Base-by-base conservation (phyloP, 208 protist species). In the Crithidia expoeki region DNA sequence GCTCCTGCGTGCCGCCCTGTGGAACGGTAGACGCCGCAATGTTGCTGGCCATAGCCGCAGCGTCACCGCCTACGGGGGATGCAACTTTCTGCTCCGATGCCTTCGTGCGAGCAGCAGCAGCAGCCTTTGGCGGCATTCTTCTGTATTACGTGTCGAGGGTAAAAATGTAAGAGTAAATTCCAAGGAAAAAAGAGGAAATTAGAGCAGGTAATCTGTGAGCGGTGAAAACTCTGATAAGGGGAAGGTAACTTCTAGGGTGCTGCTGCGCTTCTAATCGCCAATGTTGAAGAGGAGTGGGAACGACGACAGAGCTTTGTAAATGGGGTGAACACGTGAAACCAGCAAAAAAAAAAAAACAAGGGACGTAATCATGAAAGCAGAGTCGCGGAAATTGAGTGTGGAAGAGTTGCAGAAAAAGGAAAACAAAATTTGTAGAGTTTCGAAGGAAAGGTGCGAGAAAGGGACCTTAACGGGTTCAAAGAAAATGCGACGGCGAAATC, bases 1-100 rank as follows among this genome's bases (percentile, higher is more conserved):
- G 81, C 72, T 98, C 94, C 68, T 95, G 84, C 30, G 94, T 96
- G 25, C 85, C 88, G 23, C 72, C 73, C 36, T 68, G 61, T 25
- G 68, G 61, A 33, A 42, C 55, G 32, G 63, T 67, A 28, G 66
- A 60, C 25, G 65, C 49, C 23, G 30, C 34, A 33, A 63, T 19
- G 16, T 21, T 40, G 4, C 21, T 42, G 6, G 61, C 57, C 6
- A n/a, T 51, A 2, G 44, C 53, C 3, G 76, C 61, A 5, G 57
- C 28, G 4, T 42, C 46, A 14, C 2, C 30, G 17, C 46, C 32
- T n/a, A 42, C 60, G 53, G 61, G 50, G 57, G 68, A 66, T 1
- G 63, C 30, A n/a, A 36, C 33, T 21, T 73, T 66, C 55, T 42
- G 47, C 46, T 69, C 63, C 34, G 50, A 7, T 28, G 25, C 36